These are phyloP conservation scores for Alternaria sp. DNA, from an alignment of 2,329 filamentous ascomycete genomes.

Conservation along the genomic window DNA sequence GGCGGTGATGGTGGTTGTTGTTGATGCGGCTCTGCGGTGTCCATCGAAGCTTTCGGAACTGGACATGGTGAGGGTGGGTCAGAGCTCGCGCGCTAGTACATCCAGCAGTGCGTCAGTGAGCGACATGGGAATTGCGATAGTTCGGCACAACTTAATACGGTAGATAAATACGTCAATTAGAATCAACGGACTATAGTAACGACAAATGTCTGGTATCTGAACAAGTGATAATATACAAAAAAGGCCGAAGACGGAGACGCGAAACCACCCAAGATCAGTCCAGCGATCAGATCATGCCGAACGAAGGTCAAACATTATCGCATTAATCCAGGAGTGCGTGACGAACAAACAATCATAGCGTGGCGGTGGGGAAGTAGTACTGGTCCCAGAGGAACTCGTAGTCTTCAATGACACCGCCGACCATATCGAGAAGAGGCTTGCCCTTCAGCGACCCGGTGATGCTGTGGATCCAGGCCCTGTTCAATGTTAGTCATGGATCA, in stretches of 20 bases:
- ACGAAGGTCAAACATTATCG: not conserved
- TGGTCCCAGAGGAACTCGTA: slow-evolving; percentile 99
- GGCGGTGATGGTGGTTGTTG: slow-evolving; percentile 26
- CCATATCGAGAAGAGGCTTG: slow-evolving; percentile 77
- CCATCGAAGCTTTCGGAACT: slow-evolving; percentile 40
- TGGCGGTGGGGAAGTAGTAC: slow-evolving; percentile 84
- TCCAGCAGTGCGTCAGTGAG: slow-evolving; percentile 22
- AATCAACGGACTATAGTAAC: not conserved
- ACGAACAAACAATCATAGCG: slow-evolving; percentile 47
- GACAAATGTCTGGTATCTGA: slow-evolving; percentile 26
- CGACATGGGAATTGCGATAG: not conserved
- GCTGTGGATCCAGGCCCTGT: slow-evolving; percentile 67
- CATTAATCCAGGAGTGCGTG: not conserved
- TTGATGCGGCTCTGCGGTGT: slow-evolving; percentile 46
- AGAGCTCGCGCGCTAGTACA: slow-evolving; percentile 26
- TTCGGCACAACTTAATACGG: not conserved
- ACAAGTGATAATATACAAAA: slow-evolving; percentile 18
- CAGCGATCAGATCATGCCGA: not conserved
- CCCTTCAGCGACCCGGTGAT: slow-evolving; percentile 73
- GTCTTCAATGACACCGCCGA: slow-evolving; percentile 87
- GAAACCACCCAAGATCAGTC: not conserved
- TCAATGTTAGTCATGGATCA: slow-evolving; percentile 20
- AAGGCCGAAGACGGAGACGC: not conserved
- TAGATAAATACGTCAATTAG: not conserved
- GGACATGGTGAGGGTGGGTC: slow-evolving; percentile 19